Evolutionary conservation across 2,329 filamentous ascomycete species (phyloP), one percentile per base, ranked within the genome.

Genomic region (Colletotrichum camelliae): DNA sequence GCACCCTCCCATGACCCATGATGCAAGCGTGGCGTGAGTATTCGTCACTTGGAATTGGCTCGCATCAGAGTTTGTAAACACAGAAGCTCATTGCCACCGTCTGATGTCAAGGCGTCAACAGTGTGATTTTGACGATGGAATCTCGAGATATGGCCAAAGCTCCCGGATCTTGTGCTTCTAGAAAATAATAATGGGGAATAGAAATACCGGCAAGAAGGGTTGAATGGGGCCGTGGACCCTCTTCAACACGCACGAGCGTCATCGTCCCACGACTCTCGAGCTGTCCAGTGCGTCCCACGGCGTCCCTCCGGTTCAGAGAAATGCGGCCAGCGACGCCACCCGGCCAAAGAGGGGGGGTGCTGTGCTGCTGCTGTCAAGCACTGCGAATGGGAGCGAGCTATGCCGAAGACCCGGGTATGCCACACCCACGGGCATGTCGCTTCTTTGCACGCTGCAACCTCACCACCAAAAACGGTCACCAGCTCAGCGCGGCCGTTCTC

Each of bases 181-280:
- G 77, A 78, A 78, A 60, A 33, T 61, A 77, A 75, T 48, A 78
- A 77, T 78, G 77, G 77, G 65, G 74, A 70, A 72, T 65, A 64
- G 55, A 70, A 76, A 71, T 77, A 76, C 75, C 77, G 68, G 69
- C 62, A 69, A 75, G 72, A 76, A 78, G 77, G 77, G 75, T 76
- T 73, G 69, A 71, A 78, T 69, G 77, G 77, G 75, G 77, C 71
- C 75, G 74, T 75, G 76, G 70, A 66, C 76, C 75, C 73, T 76
- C 75, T 60, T 68, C 68, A 67, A 62, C 64, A 61, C 33, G 72
- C 37, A 72, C 67, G 68, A 77, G 75, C 72, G 72, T 72, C 75
- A 77, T 77, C 68, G 72, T 77, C 68, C 77, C 77, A 77, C 74
- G 65, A 70, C 68, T 75, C 58, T 70, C 43, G 12, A 65, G 67